Evolutionary conservation across 1,284 basidiomycete genomes (phyloP).

Genomic region (Ganoderma sinense): DNA sequence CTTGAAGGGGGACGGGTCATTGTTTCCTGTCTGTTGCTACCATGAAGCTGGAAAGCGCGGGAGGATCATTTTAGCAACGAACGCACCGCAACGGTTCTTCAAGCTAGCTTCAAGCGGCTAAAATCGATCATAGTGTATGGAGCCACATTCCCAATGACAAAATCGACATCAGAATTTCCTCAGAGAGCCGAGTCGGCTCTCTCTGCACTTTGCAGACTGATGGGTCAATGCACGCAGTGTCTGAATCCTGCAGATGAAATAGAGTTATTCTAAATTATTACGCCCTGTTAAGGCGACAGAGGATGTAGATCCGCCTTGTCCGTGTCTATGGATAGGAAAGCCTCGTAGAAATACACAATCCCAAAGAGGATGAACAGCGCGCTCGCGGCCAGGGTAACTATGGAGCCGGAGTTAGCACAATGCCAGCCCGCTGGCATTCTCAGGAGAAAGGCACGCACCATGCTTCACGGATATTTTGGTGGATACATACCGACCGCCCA

Average conservation of each 20-base stretch:
- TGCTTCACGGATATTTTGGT: conserved; percentile 96
- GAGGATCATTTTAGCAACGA: neutral
- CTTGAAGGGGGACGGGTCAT: neutral
- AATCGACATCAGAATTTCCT: no score
- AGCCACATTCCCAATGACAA: neutral
- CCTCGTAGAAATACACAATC: conserved; percentile 78
- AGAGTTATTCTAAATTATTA: conserved; percentile 13
- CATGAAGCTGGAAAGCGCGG: neutral
- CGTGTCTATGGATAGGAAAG: conserved; percentile 50
- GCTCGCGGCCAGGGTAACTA: conserved; percentile 89
- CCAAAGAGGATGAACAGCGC: conserved; percentile 87
- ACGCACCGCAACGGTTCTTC: neutral
- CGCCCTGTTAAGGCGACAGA: conserved; percentile 26
- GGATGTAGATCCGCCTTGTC: conserved; percentile 42
- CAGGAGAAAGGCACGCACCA: conserved; percentile 60
- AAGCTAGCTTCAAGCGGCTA: neutral
- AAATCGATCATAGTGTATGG: no score
- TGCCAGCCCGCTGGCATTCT: conserved; percentile 3
- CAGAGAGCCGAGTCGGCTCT: no score
- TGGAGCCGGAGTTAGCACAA: neutral
- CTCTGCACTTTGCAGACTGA: no score
- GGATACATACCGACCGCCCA: conserved; percentile 91
- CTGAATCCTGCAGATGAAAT: neutral
- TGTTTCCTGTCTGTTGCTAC: neutral
- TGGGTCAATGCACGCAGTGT: conserved; percentile 7